Percentiles rank a stretch among this genome's conserved stretches.
Conservation (phyloP, 257 asterid species). For the Solanum etuberosum region DNA sequence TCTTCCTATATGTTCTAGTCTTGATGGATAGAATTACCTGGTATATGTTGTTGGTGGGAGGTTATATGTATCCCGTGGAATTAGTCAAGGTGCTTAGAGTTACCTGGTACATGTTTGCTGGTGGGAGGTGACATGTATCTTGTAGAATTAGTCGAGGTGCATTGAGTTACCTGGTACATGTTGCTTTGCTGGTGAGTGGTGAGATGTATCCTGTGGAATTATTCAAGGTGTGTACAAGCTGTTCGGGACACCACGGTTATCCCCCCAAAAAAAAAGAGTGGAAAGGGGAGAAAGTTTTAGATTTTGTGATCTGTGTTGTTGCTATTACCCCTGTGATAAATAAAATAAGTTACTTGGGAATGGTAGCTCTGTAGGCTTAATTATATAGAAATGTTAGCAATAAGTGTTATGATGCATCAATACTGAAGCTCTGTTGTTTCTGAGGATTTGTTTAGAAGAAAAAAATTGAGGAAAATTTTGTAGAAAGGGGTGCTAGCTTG, state of each 20-base stretch:
- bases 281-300: background rate
- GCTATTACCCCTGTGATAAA: background rate
- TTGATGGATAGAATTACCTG: background rate
- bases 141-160: background rate
- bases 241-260: background rate
- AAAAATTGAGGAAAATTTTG: background rate
- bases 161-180: background rate
- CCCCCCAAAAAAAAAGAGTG: background rate
- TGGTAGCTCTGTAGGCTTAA: background rate
- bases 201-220: background rate
- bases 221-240: background rate
- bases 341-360: background rate
- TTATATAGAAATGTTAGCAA: background rate
- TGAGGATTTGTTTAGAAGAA: background rate
- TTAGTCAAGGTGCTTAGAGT: background rate
- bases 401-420: background rate
- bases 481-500: background rate
- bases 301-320: background rate
- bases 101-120: background rate
- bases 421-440: background rate
- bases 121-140: background rate
- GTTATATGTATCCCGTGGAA: background rate
- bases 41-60: background rate
- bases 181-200: background rate
- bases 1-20: background rate